These are phyloP conservation scores for Fragaria ananassa DNA, from an alignment of 306 rosid genomes.

Conservation along the genomic window DNA sequence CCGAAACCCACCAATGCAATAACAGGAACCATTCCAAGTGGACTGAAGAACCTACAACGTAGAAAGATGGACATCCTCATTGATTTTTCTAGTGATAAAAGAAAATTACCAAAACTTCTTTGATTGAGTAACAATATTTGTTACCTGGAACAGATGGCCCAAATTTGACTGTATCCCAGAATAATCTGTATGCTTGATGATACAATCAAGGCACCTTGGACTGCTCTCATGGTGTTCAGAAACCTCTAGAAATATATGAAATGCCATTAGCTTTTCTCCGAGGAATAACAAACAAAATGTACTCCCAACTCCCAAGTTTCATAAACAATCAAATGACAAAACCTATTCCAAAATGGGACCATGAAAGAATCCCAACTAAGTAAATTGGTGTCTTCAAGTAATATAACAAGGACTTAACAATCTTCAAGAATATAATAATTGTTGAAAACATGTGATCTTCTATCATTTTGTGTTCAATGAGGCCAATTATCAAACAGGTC, in stretches of 20 bases:
- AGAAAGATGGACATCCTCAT: conserved; percentile 2
- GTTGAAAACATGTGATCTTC: neutral
- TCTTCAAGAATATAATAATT: neutral
- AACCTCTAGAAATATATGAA: conserved; percentile 60
- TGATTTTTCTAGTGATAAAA: neutral
- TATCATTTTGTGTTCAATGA: neutral
- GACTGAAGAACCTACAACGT: conserved; percentile 83
- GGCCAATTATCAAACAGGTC: neutral
- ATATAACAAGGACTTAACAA: neutral
- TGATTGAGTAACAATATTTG: neutral
- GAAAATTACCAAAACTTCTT: neutral
- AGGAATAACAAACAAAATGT: neutral
- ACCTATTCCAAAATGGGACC: neutral
- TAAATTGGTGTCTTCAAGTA: neutral
- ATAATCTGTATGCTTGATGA: conserved; percentile 94
- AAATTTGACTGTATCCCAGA: conserved; percentile 88
- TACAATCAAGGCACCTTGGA: conserved; percentile 86
- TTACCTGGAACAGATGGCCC: conserved; percentile 98
- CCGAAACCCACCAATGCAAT: conserved; percentile 95
- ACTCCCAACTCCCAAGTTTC: neutral
- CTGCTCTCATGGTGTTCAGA: conserved; percentile 86
- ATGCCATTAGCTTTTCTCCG: conserved; percentile 13
- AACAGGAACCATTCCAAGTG: conserved; percentile 99
- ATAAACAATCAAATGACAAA: conserved; percentile 7
- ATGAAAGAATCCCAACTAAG: conserved; percentile 2